phyloP scores from a whole-genome alignment of 177 flowering plant species.

The Vitis hybrid region DNA sequence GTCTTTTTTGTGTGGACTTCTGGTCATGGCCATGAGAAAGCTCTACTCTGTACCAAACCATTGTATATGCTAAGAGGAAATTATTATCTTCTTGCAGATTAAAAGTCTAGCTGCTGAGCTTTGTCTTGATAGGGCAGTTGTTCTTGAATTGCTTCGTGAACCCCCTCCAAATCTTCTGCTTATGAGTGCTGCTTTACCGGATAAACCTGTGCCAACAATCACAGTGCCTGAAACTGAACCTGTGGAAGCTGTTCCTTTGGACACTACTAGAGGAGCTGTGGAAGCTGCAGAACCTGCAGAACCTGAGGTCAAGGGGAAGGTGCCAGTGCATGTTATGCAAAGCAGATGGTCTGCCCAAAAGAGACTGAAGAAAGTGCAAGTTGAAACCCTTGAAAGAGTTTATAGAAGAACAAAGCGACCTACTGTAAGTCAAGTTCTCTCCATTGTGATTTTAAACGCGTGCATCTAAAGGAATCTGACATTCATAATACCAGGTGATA shows the following conservation, averaged over 20 bases:
- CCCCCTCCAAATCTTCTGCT: conserved; percentile 86
- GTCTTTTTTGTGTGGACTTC: not conserved
- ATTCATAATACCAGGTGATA: too few species aligned
- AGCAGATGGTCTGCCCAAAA: conserved; percentile 73
- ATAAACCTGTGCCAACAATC: conserved; percentile 44
- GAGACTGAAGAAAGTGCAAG: conserved; percentile 83
- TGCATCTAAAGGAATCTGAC: too few species aligned
- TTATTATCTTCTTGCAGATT: conserved; percentile 48
- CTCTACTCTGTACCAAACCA: not conserved
- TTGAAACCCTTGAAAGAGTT: conserved; percentile 82
- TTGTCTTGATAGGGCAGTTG: conserved; percentile 86
- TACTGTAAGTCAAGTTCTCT: conserved; percentile 64
- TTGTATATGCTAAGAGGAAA: not conserved
- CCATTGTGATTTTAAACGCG: not conserved
- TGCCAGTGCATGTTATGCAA: conserved; percentile 77
- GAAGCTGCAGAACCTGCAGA: conserved; percentile 35
- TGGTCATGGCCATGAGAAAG: not conserved
- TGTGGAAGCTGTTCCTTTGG: conserved; percentile 24
- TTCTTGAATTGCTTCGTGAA: conserved; percentile 84
- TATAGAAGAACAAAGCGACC: conserved; percentile 87
- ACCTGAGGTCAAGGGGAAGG: conserved; percentile 32
- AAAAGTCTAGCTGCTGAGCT: conserved; percentile 86
- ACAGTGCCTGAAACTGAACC: conserved; percentile 37
- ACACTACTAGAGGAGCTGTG: conserved; percentile 20
- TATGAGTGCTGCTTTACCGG: conserved; percentile 84